phyloP scores from a whole-genome alignment of 805 yeast species.

The Ogataea salicorniae region DNA sequence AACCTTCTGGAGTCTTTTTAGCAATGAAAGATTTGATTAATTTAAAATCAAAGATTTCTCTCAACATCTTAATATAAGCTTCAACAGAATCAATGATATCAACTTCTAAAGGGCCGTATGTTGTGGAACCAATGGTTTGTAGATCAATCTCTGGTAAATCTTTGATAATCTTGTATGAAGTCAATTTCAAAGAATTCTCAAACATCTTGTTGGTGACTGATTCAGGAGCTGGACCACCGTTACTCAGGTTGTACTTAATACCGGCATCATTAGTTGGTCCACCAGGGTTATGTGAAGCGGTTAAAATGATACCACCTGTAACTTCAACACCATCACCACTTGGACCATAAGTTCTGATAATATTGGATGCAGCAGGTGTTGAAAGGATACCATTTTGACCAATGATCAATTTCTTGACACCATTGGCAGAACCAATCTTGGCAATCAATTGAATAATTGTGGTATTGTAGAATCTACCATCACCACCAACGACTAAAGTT shows the following conservation, averaged over 20 bases:
- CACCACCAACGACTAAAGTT: conserved; percentile 90
- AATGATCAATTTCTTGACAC: conserved; percentile 75
- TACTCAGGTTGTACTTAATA: conserved; percentile 88
- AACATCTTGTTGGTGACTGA: conserved; percentile 83
- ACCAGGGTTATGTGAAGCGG: conserved; percentile 98
- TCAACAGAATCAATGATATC: conserved; percentile 79
- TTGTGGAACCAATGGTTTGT: conserved; percentile 43
- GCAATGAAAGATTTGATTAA: conserved; percentile 68
- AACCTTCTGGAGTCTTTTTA: conserved; percentile 45
- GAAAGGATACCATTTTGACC: conserved; percentile 88
- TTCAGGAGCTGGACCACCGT: conserved; percentile 99
- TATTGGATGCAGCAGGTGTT: conserved; percentile 95
- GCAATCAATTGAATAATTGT: conserved; percentile 77
- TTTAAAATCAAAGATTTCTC: conserved; percentile 81
- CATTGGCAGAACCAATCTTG: conserved; percentile 84
- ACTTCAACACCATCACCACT: conserved; percentile 38
- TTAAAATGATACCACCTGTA: conserved; percentile 93
- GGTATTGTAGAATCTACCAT: conserved; percentile 88
- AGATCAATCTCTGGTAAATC: conserved; percentile 66
- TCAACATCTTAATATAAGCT: conserved; percentile 75
- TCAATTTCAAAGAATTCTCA: conserved; percentile 56
- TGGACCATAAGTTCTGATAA: conserved; percentile 60
- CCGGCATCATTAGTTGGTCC: conserved; percentile 92
- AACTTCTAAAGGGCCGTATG: conserved; percentile 58
- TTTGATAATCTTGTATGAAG: conserved; percentile 52